Evolutionary conservation across 176 grass and related monocot genomes (phyloP).

Genomic region (maize (Zea mays)): Zm-B73-REFERENCE-NAM-5.0 NC_050098.1:190591501-190592000

Average conservation of each 20-base stretch:
- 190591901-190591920: conserved; percentile 93
- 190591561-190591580: conserved; percentile 48
- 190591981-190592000: conserved; percentile 72
- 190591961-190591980: conserved; percentile 82
- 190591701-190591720: conserved; percentile 80
- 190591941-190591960: conserved; percentile 92
- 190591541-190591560: conserved; percentile 55
- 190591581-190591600: conserved; percentile 50
- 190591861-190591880: conserved; percentile 96
- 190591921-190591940: conserved; percentile 90
- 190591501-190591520: conserved; percentile 68
- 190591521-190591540: conserved; percentile 80
- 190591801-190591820: conserved; percentile 99
- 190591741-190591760: conserved; percentile 65
- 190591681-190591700: conserved; percentile 56
- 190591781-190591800: conserved; percentile 92
- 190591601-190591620: conserved; percentile 43
- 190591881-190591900: conserved; percentile 94
- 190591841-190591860: conserved; percentile 78
- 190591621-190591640: conserved; percentile 45
- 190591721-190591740: conserved; percentile 76
- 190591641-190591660: conserved; percentile 32
- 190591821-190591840: conserved; percentile 96
- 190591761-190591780: conserved; percentile 82
- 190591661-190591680: conserved; percentile 38